phyloP scores from a whole-genome alignment of 805 yeast genomes.

The Wickerhamomyces mucosus region DNA sequence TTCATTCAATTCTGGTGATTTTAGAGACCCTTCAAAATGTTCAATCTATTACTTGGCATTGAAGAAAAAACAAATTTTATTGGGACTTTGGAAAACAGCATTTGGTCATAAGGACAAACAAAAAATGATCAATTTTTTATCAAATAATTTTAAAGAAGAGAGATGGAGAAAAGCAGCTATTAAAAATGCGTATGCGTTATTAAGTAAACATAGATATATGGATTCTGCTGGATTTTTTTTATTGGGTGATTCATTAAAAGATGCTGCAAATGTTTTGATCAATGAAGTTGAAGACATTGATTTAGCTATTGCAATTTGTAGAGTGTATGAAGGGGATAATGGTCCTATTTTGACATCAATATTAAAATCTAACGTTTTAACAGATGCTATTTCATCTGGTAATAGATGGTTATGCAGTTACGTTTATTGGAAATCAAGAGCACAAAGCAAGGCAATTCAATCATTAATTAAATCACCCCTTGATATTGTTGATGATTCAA shows the following conservation, averaged over 20 bases:
- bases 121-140: conserved; percentile 70
- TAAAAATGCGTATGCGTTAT: conserved; percentile 83
- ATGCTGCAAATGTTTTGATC: conserved; percentile 66
- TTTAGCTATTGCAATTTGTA: conserved; percentile 72
- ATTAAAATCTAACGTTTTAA: conserved; percentile 42
- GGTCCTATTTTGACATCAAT: conserved; percentile 43
- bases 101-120: conserved; percentile 70
- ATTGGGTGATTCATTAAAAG: conserved; percentile 65
- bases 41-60: conserved; percentile 73
- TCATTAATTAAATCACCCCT: conserved; percentile 53
- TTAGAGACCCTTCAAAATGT: conserved; percentile 64
- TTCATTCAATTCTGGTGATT: conserved; percentile 48
- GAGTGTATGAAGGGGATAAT: conserved; percentile 59
- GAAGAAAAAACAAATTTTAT: conserved; percentile 61
- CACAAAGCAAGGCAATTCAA: conserved; percentile 44
- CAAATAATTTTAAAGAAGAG: conserved; percentile 62
- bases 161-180: conserved; percentile 86
- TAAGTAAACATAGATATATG: conserved; percentile 78
- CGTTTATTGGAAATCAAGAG: conserved; percentile 59
- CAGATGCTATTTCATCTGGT: conserved; percentile 47
- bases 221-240: conserved; percentile 89
- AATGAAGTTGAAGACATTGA: conserved; percentile 58
- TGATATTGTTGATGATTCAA: conserved; percentile 25
- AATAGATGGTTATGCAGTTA: conserved; percentile 80
- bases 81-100: conserved; percentile 78